These are phyloP conservation scores for Rhynchospora tenuis DNA, from an alignment of 176 grass and related monocot genomes.

Conservation along the genomic window DNA sequence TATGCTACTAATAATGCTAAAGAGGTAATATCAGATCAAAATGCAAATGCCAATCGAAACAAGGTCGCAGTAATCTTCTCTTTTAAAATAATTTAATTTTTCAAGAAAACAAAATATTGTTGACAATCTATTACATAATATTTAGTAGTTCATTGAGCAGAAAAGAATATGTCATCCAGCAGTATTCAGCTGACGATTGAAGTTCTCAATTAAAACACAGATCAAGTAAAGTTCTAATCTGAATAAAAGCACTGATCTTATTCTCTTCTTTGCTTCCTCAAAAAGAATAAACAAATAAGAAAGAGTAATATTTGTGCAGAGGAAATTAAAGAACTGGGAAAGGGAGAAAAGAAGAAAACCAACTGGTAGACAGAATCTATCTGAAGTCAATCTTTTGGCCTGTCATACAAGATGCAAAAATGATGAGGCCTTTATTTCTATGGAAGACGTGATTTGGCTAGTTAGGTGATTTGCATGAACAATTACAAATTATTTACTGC, in stretches of 20 bases:
- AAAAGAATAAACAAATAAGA: background rate
- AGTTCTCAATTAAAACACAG: too few relatives aligned
- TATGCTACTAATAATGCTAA: background rate
- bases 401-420: constrained; percentile 6
- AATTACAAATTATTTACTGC: background rate
- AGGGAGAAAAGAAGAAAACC: background rate
- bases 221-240: too few relatives aligned
- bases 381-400: constrained; percentile 11
- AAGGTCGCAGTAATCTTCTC: too few relatives aligned
- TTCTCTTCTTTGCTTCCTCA: background rate
- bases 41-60: background rate
- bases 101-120: too few relatives aligned
- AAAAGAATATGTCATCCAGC: background rate
- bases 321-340: background rate
- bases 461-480: background rate
- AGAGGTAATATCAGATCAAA: background rate
- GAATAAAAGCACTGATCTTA: background rate
- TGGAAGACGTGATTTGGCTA: background rate
- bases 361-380: background rate
- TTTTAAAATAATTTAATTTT: too few relatives aligned
- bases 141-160: background rate
- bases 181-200: background rate
- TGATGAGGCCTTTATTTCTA: background rate
- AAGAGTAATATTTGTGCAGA: background rate
- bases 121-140: too few relatives aligned